Base-by-base conservation (phyloP, 257 asterid species). In the Apocynum venetum region DNA sequence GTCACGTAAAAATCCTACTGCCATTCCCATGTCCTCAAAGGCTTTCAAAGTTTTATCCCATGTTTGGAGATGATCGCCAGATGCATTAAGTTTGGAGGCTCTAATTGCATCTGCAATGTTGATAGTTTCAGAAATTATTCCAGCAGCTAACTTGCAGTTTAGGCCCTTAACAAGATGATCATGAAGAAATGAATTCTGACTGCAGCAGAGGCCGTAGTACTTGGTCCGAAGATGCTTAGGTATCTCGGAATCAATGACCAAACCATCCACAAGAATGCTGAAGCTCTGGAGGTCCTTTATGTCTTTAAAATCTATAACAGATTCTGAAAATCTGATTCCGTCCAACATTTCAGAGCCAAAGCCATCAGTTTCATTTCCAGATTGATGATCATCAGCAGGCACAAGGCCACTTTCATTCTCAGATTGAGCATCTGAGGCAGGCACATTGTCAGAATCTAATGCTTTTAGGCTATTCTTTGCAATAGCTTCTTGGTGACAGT, bases 11-110 rank as follows among this genome's bases (percentile, higher is more conserved):
- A 89, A 92, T 41, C 92, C 92, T 25, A 87, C 93, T 0, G 25
- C 35, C 96, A 89, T 89, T 14, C 97, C 97, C 52, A 91, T 82
- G 79, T 79, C 88, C 78, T 86, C 91, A 1, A 91, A 92, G 9
- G 87, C 86, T 80, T 88, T 84, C 4, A 91, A 80, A 8, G 93
- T 90, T 72, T 66, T 86, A 64, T 86, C 92, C 95, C 91, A 89
- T 31, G 83, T 75, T 8, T 82, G 84, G 65, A 92, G 80, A 41
- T 55, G 47, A 4, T 80, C 80, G 40, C 8, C 43, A 46, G 89
- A 77, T 0, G 86, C 78, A 17, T 82, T 78, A 38, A 84, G 64
- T 72, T 57, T 80, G 31, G 86, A 80, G 1, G 89, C 88, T 76
- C 82, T 86, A 31, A 89, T 84, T 35, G 90, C 88, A 70, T 92